These are phyloP conservation scores for Pyricularia sp. DNA, from an alignment of 2,329 filamentous ascomycete species.

Conservation along the genomic window DNA sequence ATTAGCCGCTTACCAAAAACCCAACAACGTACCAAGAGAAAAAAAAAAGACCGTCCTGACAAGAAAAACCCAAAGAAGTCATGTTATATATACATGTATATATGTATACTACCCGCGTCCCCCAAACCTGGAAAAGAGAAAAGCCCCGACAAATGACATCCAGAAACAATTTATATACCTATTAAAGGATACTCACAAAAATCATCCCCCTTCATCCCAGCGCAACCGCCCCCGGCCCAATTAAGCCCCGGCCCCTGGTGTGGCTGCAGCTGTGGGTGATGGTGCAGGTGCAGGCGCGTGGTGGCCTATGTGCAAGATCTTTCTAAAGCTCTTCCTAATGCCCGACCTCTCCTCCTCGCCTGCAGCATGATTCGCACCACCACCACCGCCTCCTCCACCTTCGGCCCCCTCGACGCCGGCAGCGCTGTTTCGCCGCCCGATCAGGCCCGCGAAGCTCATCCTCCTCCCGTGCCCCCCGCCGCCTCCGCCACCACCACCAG, in stretches of 20 bases:
- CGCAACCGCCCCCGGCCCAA: not conserved
- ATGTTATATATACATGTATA: not conserved
- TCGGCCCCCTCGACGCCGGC: constrained; percentile 3
- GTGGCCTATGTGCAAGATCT: constrained; percentile 23
- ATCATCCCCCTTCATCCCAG: no score
- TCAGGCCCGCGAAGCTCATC: constrained; percentile 8
- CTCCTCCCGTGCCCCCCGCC: constrained; percentile 7
- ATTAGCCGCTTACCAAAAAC: not conserved
- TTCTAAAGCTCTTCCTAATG: constrained; percentile 23
- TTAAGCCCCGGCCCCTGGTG: not conserved
- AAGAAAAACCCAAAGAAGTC: not conserved
- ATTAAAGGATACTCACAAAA: not conserved
- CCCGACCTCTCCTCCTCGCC: constrained; percentile 13
- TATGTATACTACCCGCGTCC: not conserved
- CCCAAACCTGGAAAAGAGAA: not conserved
- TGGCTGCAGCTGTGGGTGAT: not conserved
- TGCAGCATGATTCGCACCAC: not conserved
- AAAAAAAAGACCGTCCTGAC: not conserved
- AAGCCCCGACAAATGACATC: not conserved
- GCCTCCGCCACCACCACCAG: not conserved
- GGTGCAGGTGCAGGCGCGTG: constrained; percentile 13
- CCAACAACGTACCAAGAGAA: not conserved
- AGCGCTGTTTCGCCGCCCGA: not conserved
- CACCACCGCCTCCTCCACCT: not conserved
- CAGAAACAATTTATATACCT: not conserved